Evolutionary conservation across 2,329 filamentous ascomycete genomes (phyloP).

Genomic region (Uncinocarpus reesii): DNA sequence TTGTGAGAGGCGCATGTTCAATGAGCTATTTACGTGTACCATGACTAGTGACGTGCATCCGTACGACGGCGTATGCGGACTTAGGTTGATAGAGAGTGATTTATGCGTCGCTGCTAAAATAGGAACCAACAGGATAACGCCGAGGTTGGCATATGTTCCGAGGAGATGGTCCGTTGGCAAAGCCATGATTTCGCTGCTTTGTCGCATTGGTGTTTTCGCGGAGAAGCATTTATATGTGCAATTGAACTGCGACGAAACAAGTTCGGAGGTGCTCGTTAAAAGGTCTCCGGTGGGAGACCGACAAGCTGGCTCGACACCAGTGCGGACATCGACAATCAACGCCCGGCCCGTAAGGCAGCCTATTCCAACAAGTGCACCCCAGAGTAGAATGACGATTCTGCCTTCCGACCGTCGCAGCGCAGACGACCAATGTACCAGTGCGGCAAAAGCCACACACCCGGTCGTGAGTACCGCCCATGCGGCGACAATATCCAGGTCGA

Average conservation of each 20-base stretch:
- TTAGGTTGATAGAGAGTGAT: slow-evolving; percentile 17
- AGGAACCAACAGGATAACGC: slow-evolving; percentile 17
- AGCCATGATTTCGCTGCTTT: slow-evolving; percentile 18
- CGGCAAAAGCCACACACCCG: slow-evolving; percentile 21
- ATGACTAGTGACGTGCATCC: slow-evolving; percentile 18
- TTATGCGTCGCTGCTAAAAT: slow-evolving; percentile 22
- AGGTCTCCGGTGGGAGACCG: slow-evolving; percentile 19
- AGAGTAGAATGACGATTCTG: slow-evolving; percentile 19
- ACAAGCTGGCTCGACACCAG: slow-evolving; percentile 19
- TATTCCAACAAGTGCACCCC: slow-evolving; percentile 20
- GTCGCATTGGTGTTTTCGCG: slow-evolving; percentile 19
- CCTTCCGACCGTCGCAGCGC: slow-evolving; percentile 19
- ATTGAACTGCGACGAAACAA: slow-evolving; percentile 20
- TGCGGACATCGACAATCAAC: slow-evolving; percentile 17
- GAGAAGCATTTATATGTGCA: slow-evolving; percentile 23
- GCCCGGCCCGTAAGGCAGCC: slow-evolving; percentile 19
- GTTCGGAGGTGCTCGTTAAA: slow-evolving; percentile 17
- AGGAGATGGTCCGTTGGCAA: slow-evolving; percentile 18
- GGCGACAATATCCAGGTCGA: slow-evolving; percentile 22
- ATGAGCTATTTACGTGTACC: slow-evolving; percentile 14
- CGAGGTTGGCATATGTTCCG: slow-evolving; percentile 16
- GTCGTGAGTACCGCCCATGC: slow-evolving; percentile 22
- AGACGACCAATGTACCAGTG: slow-evolving; percentile 22
- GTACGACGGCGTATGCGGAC: slow-evolving; percentile 18
- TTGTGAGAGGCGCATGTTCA: slow-evolving; percentile 18